Percentiles rank a stretch among this genome's conserved stretches.
Conservation (phyloP, 106 monocot species). For the Phalaenopsis equestris region DNA sequence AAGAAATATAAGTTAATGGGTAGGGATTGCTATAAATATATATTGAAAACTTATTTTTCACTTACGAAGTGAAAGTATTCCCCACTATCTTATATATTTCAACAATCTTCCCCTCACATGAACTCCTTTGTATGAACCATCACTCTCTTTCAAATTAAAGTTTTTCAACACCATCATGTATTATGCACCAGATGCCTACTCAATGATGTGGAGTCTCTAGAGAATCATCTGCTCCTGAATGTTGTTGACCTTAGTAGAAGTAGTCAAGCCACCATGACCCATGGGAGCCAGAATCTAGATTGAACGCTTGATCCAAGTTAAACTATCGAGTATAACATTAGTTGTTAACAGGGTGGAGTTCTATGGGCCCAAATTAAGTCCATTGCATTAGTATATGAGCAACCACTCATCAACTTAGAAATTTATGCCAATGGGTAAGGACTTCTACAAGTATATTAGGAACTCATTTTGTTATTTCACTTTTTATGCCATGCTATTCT, state of each 20-base stretch:
- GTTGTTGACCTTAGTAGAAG: background rate
- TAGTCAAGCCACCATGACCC: background rate
- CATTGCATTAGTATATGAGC: background rate
- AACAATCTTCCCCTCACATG: background rate
- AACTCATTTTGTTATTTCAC: too few species aligned
- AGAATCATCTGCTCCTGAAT: background rate
- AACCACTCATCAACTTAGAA: background rate
- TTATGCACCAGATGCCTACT: background rate
- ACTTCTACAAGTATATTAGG: too few species aligned
- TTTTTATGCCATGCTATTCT: too few species aligned
- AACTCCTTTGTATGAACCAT: background rate
- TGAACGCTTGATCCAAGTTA: background rate
- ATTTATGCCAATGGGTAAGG: too few species aligned
- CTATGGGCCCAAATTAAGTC: background rate
- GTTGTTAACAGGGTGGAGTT: background rate
- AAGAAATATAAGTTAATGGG: background rate
- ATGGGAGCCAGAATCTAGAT: background rate
- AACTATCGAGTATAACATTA: background rate
- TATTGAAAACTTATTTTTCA: too few species aligned
- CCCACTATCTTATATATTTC: background rate
- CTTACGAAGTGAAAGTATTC: background rate
- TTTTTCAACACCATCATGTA: background rate
- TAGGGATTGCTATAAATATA: too few species aligned
- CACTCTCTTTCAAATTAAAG: background rate
- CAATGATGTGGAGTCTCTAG: background rate